These are phyloP conservation scores for Holtermannia corniformis DNA, from an alignment of 768 basidiomycete genomes.

Conservation along the genomic window DNA sequence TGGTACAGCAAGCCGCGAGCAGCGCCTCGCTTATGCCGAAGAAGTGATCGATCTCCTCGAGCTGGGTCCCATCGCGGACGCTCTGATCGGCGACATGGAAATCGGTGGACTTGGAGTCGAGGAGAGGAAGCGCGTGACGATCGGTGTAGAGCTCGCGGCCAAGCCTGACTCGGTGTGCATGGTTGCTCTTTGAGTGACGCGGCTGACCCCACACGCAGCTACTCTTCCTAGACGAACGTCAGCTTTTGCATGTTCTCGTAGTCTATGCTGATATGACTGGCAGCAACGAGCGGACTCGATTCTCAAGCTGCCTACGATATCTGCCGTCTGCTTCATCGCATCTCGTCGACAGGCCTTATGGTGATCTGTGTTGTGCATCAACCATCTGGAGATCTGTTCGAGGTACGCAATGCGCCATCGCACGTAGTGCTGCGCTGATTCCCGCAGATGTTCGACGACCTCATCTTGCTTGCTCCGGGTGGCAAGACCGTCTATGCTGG, in stretches of 20 bases:
- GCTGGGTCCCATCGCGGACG: slow-evolving; percentile 68
- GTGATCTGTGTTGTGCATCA: slow-evolving; percentile 3
- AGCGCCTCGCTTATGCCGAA: slow-evolving; percentile 44
- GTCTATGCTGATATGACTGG: background rate
- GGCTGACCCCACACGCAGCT: slow-evolving; percentile 4
- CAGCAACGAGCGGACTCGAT: slow-evolving; percentile 48
- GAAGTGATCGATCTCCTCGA: slow-evolving; percentile 43
- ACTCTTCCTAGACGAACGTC: slow-evolving; percentile 44
- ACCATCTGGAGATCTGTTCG: slow-evolving; percentile 7
- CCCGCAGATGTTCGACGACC: slow-evolving; percentile 45
- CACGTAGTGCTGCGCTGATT: background rate
- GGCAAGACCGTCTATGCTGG: slow-evolving; percentile 55
- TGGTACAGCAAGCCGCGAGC: slow-evolving; percentile 25
- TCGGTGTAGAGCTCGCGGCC: slow-evolving; percentile 36
- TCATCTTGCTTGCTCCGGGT: slow-evolving; percentile 63
- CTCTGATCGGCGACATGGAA: slow-evolving; percentile 35
- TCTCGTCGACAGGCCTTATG: background rate
- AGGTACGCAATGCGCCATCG: background rate
- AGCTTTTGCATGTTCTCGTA: background rate
- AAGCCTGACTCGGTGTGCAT: slow-evolving; percentile 16
- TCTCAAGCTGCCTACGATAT: slow-evolving; percentile 59
- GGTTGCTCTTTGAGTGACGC: background rate
- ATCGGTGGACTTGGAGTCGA: slow-evolving; percentile 23
- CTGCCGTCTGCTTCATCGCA: background rate
- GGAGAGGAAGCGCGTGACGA: slow-evolving; percentile 35